A percentile compares a stretch with the other conserved stretches of the same genome.
Evolutionary conservation across 1,139 yeast genomes (phyloP).

Genomic region (Debaryomyces sp.): DNA sequence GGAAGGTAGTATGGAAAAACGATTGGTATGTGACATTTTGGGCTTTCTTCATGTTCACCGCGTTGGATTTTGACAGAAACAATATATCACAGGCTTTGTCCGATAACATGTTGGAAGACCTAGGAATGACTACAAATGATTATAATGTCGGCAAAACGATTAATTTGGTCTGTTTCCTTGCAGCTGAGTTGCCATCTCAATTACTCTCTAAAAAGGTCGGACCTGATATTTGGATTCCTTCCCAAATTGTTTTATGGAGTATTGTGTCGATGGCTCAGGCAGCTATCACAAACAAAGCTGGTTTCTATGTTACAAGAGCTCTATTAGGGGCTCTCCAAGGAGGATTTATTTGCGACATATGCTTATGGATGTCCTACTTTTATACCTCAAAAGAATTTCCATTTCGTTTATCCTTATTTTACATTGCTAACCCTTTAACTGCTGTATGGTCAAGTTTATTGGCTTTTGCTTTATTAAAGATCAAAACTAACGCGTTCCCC

Average conservation of each 20-base stretch:
- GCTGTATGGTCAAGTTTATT: conserved; percentile 23
- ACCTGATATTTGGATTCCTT: conserved; percentile 32
- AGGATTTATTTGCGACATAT: conserved; percentile 36
- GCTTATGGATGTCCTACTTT: conserved; percentile 30
- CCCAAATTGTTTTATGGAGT: conserved; percentile 37
- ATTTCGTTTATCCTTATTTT: conserved; percentile 25
- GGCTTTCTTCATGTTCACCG: conserved; percentile 33
- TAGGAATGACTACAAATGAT: conserved; percentile 31
- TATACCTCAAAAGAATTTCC: conserved; percentile 30
- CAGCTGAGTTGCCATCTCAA: conserved; percentile 37
- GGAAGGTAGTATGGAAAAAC: conserved; percentile 19
- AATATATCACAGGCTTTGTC: conserved; percentile 36
- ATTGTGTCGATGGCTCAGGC: conserved; percentile 32
- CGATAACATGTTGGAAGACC: conserved; percentile 32
- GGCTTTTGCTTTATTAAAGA: conserved; percentile 15
- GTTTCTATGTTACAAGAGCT: conserved; percentile 30
- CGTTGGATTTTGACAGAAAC: conserved; percentile 35
- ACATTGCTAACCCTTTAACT: conserved; percentile 25
- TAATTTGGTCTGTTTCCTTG: conserved; percentile 32
- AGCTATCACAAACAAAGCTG: conserved; percentile 24
- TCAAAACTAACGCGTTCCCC: conserved; percentile 7
- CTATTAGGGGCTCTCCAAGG: conserved; percentile 33
- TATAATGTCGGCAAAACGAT: conserved; percentile 35
- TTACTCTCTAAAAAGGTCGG: conserved; percentile 18
- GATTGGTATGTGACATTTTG: conserved; percentile 31